phyloP scores from a whole-genome alignment of 1,284 basidiomycete genomes.

The Meira miltonrushii region DNA sequence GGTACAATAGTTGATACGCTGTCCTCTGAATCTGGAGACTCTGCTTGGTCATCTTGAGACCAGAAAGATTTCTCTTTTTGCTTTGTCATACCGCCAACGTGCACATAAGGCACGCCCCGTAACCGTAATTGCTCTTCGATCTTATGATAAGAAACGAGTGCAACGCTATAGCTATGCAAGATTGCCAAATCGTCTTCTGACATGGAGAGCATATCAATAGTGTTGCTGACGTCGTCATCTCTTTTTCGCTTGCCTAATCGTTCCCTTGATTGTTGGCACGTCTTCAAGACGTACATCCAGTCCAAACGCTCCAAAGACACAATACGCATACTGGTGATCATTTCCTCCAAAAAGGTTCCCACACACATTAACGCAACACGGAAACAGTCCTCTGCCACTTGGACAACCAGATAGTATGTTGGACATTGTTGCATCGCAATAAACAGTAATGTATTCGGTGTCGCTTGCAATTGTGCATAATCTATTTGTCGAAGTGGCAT shows the following conservation, averaged over 20 bases:
- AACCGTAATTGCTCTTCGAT: slow-evolving; percentile 81
- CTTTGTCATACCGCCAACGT: slow-evolving; percentile 58
- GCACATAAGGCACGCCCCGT: slow-evolving; percentile 70
- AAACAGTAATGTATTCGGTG: slow-evolving; percentile 23
- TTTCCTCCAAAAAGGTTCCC: slow-evolving; percentile 23
- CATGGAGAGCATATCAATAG: slow-evolving; percentile 4
- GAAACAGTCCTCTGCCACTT: slow-evolving; percentile 22
- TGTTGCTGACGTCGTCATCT: not conserved
- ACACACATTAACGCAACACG: slow-evolving; percentile 29
- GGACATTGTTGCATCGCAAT: slow-evolving; percentile 28
- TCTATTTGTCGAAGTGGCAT: slow-evolving; percentile 60
- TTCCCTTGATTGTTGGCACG: slow-evolving; percentile 11
- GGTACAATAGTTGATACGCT: slow-evolving; percentile 68
- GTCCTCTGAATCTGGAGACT: slow-evolving; percentile 54
- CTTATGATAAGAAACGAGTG: slow-evolving; percentile 79
- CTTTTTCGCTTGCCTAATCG: slow-evolving; percentile 5
- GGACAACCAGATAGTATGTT: slow-evolving; percentile 31
- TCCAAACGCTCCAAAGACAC: slow-evolving; percentile 42
- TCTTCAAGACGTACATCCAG: slow-evolving; percentile 19
- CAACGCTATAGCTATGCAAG: slow-evolving; percentile 58
- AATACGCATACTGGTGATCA: slow-evolving; percentile 19
- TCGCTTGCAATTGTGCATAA: slow-evolving; percentile 28
- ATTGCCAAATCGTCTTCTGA: slow-evolving; percentile 28
- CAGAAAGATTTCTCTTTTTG: not conserved
- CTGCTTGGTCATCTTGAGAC: not conserved